Percentiles rank a stretch among this genome's conserved stretches.
phyloP scores from a whole-genome alignment of 2,329 filamentous ascomycete species.

The Diaporthe sp. region DNA sequence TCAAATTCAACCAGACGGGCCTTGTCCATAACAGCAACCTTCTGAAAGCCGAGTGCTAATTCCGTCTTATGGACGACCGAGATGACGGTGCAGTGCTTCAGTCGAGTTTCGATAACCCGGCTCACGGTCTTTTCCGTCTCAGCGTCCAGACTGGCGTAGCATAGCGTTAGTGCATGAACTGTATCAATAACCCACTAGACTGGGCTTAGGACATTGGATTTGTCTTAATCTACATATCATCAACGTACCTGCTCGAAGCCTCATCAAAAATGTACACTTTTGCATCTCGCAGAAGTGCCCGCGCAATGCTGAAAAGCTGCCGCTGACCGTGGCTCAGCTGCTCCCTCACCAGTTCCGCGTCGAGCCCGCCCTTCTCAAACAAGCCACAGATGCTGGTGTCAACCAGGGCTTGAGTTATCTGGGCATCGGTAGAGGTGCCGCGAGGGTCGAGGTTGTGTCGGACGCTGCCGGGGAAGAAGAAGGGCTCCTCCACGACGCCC shows the following conservation, averaged over 20 bases:
- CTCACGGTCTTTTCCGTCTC: neutral
- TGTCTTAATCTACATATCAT: neutral
- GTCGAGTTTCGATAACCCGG: neutral
- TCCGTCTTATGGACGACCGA: neutral
- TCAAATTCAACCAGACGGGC: neutral
- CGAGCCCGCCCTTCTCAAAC: slow-evolving; percentile 2
- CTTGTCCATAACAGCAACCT: neutral
- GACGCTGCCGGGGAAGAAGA: neutral
- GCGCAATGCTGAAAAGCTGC: slow-evolving; percentile 63
- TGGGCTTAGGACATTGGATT: neutral
- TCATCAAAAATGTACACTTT: slow-evolving; percentile 73
- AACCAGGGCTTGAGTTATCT: neutral
- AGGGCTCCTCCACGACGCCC: neutral
- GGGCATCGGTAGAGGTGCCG: neutral
- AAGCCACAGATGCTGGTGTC: neutral
- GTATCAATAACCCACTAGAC: neutral
- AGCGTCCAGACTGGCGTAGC: neutral
- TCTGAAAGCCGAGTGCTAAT: neutral
- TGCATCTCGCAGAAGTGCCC: slow-evolving; percentile 65
- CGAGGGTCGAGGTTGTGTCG: neutral
- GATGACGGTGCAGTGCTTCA: neutral
- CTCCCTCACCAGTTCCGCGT: neutral
- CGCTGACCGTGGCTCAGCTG: neutral
- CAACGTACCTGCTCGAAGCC: slow-evolving; percentile 36
- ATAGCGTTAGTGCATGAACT: neutral